Percentiles rank a stretch among this genome's conserved stretches.
phyloP scores from a whole-genome alignment of 495 filamentous ascomycete species.

The Penicillium tannophilum region DNA sequence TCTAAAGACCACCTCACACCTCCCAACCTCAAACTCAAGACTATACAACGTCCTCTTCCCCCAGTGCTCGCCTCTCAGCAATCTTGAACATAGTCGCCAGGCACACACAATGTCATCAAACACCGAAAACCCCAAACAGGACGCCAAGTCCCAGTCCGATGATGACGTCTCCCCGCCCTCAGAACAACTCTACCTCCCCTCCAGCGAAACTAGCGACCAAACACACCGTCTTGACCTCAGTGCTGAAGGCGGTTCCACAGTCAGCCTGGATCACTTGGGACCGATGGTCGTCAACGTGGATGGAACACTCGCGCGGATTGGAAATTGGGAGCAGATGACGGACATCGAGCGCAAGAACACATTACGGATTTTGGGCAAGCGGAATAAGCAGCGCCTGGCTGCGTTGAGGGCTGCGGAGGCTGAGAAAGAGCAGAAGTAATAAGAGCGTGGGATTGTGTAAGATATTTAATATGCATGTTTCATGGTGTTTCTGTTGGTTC shows the following conservation, averaged over 20 bases:
- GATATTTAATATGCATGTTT: not conserved
- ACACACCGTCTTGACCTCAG: slow-evolving; percentile 48
- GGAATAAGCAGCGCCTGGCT: slow-evolving; percentile 63
- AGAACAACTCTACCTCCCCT: slow-evolving; percentile 33
- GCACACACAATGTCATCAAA: slow-evolving; percentile 26
- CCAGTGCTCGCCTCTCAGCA: slow-evolving; percentile 21
- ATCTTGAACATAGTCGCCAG: slow-evolving; percentile 12
- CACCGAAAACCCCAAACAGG: slow-evolving; percentile 11
- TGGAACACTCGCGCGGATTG: slow-evolving; percentile 63
- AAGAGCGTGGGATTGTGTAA: not conserved
- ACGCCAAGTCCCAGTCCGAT: slow-evolving; percentile 17
- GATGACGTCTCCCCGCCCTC: slow-evolving; percentile 9
- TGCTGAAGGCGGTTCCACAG: slow-evolving; percentile 40
- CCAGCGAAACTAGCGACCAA: slow-evolving; percentile 15
- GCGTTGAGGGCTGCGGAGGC: slow-evolving; percentile 42
- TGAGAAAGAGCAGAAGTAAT: slow-evolving; percentile 8
- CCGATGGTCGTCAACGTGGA: slow-evolving; percentile 70
- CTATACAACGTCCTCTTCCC: slow-evolving; percentile 30
- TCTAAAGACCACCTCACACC: slow-evolving; percentile 4
- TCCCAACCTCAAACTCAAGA: slow-evolving; percentile 14
- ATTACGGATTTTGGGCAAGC: slow-evolving; percentile 60
- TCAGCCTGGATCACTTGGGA: slow-evolving; percentile 60
- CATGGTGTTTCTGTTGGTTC: not conserved
- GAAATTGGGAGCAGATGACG: slow-evolving; percentile 69
- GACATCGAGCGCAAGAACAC: slow-evolving; percentile 64